Evolutionary conservation across 108 stramenopile species (phyloP).

Genomic region (Nitzschia sp.): DNA sequence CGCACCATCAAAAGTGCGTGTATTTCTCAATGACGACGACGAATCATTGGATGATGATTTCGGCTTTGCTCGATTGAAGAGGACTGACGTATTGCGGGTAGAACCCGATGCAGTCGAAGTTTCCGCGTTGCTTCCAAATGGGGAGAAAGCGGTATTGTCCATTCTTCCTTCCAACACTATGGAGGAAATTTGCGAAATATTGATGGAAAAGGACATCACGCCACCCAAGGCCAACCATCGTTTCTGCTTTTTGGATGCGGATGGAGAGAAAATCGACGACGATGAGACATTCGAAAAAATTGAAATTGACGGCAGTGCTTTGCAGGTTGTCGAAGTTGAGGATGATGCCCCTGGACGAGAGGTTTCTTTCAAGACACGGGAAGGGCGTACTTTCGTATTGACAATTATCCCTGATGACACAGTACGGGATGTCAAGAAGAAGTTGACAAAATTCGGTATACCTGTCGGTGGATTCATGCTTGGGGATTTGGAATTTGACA

Average conservation of each 20-base stretch:
- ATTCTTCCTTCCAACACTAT: constrained; percentile 23
- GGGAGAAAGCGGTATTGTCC: constrained; percentile 4
- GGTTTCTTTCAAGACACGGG: constrained; percentile 11
- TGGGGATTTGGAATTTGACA: constrained; percentile 9
- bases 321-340: constrained; percentile 4
- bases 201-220: neutral
- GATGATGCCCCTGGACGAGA: neutral
- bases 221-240: constrained; percentile 3
- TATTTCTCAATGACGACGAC: constrained; percentile 8
- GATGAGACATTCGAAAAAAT: constrained; percentile 11
- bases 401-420: constrained; percentile 19
- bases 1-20: neutral
- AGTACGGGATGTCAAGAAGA: constrained; percentile 11
- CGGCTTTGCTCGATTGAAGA: neutral
- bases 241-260: constrained; percentile 23
- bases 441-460: constrained; percentile 3
- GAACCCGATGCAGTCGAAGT: constrained; percentile 12
- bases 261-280: constrained; percentile 16
- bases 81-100: constrained; percentile 8
- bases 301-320: neutral
- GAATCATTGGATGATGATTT: neutral
- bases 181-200: constrained; percentile 13
- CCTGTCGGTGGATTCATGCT: constrained; percentile 18
- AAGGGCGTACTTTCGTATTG: constrained; percentile 15
- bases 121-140: constrained; percentile 4